Conservation (phyloP, 2,329 filamentous ascomycete genomes). For the Xylaria multiplex region DNA sequence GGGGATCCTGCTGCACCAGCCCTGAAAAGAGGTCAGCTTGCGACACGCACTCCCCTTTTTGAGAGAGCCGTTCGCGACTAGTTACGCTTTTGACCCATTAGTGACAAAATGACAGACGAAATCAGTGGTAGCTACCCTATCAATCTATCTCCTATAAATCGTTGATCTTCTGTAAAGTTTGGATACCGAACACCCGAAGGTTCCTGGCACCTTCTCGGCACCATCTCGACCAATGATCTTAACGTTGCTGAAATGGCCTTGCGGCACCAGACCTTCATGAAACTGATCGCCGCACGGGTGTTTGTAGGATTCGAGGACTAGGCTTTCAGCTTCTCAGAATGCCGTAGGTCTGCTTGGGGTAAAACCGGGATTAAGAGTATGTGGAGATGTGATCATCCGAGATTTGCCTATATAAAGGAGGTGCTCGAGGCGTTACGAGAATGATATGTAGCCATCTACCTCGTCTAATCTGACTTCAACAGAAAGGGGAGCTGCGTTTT, state of each 20-base stretch:
- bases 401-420: constrained; percentile 23
- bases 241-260: constrained; percentile 11
- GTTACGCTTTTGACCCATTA: background rate
- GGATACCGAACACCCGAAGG: background rate
- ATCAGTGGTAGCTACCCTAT: background rate
- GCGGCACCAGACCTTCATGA: constrained; percentile 9
- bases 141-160: too few relatives aligned
- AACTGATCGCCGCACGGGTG: constrained; percentile 5
- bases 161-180: background rate
- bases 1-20: constrained; percentile 15
- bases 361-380: background rate
- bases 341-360: background rate
- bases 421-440: constrained; percentile 14
- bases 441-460: background rate
- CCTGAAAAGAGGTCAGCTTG: background rate
- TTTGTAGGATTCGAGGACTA: constrained; percentile 9
- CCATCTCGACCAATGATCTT: too few relatives aligned
- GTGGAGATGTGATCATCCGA: constrained; percentile 25
- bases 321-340: constrained; percentile 9
- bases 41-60: background rate
- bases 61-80: background rate
- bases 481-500: background rate
- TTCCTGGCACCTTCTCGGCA: background rate
- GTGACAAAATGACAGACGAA: background rate
- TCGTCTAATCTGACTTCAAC: constrained; percentile 13